Evolutionary conservation across 768 basidiomycete species (phyloP), one percentile per base, ranked within the genome.

Genomic region (Leccinum ochraceum): DNA sequence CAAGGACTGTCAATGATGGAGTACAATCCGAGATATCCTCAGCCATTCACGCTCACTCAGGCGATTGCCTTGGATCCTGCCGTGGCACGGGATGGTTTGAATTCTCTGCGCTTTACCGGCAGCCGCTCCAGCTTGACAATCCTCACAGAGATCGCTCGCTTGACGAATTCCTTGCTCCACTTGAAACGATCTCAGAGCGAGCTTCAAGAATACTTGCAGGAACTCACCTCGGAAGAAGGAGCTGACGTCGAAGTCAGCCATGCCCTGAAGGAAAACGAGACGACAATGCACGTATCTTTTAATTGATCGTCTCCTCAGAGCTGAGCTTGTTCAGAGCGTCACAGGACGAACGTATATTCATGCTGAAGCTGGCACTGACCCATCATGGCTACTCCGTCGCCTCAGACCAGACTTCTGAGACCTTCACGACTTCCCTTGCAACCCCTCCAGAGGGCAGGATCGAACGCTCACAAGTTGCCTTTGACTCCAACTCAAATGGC

Each of bases 1-100:
- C 42, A 44, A 42, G 34, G 3, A 46, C 37, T 59, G 28, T 37
- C 44, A 36, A 36, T 36, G 34, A 88, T 90, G 88, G 86, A 89
- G 49, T 90, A 85, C 73, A 76, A 64, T 52, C 87, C 89, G 37
- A 84, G 82, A 46, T 85, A 88, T 73, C 63, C 78, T 10, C 92
- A 94, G 65, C 92, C 92, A 1, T 94, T 93, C 73, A 84, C 89
- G 6, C 70, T 91, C 36, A 67, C 75, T 36, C 83, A 92, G 65
- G 91, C 89, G 0, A 74, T 83, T 32, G 76, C 74, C 17, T 78
- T 94, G 56, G 89, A 91, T 65, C 82, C 88, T 6, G 71, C 81
- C 16, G 80, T 86, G 10, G 88, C 92, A 57, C 83, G 82, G 53
- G 87, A 90, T 82, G 92, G 92, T 91, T 56, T 64, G 65, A 26